phyloP scores from a whole-genome alignment of 352 stramenopile species.

The Pelagophyceae sp. region DNA sequence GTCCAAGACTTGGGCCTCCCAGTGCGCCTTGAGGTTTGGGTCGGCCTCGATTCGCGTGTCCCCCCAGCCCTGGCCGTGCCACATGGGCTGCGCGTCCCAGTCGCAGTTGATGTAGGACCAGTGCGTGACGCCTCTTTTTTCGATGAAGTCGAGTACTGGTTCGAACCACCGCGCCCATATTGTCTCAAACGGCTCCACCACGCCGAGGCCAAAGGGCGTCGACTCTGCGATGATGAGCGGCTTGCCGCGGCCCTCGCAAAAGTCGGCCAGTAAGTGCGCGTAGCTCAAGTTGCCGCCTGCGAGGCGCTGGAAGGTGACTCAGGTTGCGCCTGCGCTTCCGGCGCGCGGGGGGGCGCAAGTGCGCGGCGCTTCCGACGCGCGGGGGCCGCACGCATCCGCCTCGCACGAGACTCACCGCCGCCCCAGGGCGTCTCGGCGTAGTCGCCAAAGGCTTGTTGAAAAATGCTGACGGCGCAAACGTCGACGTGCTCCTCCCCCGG shows the following conservation, averaged over 20 bases:
- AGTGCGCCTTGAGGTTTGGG: background rate
- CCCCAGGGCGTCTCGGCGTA: background rate
- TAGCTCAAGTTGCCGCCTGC: background rate
- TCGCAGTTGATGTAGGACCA: slow-evolving; percentile 63
- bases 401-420: slow-evolving; percentile 28
- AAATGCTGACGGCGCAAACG: slow-evolving; percentile 56
- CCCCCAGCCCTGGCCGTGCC: slow-evolving; percentile 51
- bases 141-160: slow-evolving; percentile 46
- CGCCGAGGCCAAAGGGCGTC: slow-evolving; percentile 48
- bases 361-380: too few relatives aligned
- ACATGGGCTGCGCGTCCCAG: slow-evolving; percentile 55
- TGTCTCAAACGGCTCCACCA: slow-evolving; percentile 24
- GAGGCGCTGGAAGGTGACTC: too few relatives aligned
- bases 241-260: slow-evolving; percentile 26
- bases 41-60: slow-evolving; percentile 42
- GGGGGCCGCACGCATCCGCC: too few relatives aligned
- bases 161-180: slow-evolving; percentile 53
- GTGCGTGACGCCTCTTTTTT: slow-evolving; percentile 51
- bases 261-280: background rate
- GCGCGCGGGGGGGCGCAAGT: too few relatives aligned
- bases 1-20: background rate
- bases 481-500: slow-evolving; percentile 52
- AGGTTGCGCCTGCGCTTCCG: too few relatives aligned
- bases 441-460: slow-evolving; percentile 55
- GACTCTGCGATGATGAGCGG: slow-evolving; percentile 61